A percentile compares a stretch with the other conserved stretches of the same genome.
Conservation (phyloP, 306 rosid genomes). For the Malus orientalis region DNA sequence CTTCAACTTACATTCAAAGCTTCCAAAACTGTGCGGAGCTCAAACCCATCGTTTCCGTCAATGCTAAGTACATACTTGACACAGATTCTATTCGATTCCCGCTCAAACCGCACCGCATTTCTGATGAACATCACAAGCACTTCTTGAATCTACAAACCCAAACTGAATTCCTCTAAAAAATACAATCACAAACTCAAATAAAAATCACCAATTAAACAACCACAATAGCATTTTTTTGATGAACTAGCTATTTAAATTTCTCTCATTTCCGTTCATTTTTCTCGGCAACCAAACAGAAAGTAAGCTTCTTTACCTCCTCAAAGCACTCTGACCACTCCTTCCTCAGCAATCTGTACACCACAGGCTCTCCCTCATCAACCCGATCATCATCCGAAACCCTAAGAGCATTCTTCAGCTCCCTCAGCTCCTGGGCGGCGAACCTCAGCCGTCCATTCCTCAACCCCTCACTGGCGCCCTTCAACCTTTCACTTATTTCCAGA, state of each 20-base stretch:
- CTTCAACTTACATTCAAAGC: constrained; percentile 74
- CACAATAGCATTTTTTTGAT: background rate
- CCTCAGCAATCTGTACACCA: constrained; percentile 68
- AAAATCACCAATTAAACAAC: constrained; percentile 34
- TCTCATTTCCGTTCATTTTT: background rate
- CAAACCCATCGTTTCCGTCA: constrained; percentile 34
- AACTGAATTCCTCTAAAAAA: constrained; percentile 76
- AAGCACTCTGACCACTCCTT: constrained; percentile 77
- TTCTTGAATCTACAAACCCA: constrained; percentile 97
- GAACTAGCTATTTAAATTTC: background rate
- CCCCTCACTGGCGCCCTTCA: constrained; percentile 54
- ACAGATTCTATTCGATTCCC: constrained; percentile 37
- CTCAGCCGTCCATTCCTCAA: constrained; percentile 52
- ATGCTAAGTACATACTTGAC: constrained; percentile 44
- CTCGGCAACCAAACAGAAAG: background rate
- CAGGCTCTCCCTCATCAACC: constrained; percentile 48
- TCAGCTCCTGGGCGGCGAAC: constrained; percentile 60
- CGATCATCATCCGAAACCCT: constrained; percentile 26
- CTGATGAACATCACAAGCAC: constrained; percentile 65
- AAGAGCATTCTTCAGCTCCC: constrained; percentile 53
- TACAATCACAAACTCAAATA: constrained; percentile 57
- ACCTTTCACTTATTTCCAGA: constrained; percentile 33
- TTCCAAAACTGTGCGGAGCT: constrained; percentile 57
- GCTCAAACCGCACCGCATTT: constrained; percentile 70
- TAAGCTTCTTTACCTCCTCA: constrained; percentile 56